Base-by-base conservation (phyloP, 768 basidiomycete genomes). In the Boletellus sp. region DNA sequence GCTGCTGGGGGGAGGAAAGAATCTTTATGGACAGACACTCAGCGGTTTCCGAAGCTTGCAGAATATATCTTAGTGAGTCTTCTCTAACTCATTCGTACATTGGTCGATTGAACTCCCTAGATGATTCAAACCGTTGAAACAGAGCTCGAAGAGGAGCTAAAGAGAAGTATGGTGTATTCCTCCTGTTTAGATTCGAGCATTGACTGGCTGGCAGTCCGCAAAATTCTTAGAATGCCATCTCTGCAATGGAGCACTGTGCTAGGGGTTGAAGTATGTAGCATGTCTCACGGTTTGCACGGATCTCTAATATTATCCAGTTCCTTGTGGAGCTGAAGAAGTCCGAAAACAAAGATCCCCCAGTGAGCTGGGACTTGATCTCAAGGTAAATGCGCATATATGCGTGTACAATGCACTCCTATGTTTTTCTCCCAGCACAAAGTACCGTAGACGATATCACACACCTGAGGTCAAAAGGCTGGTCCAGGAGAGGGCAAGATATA, bases 131-230 rank as follows among this genome's bases (percentile, higher is more conserved):
- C 79, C 1, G 76, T 86, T 28, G 87, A 90, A 60, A 73, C 75
- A 6, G 88, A 92, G 45, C 75, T 97, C 3, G 66, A 75, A 6
- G 81, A 87, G 32, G 85, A 95, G 64, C 71, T 98, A 28, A 83
- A 79, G 54, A 70, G 75, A 38, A 76, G 87, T 87, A 66, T 40
- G 43, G 6, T 43, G 70, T 62, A 32, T 17, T 37, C 45, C n/a
- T 20, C 37, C 13, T n/a, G 46, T 8, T 16, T 20, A 39, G 16
- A 48, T 26, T 35, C 39, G 20, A 42, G 34, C 16, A 22, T 47
- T 58, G 35, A 56, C 39, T 15, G 23, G 40, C 11, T 38, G 16
- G 19, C 50, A 90, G 87, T 91, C 42, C 78, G 93, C 16, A 90
- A 83, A 62, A 56, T 78, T 10, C 63, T 97, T 23, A 83, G 78